phyloP scores from a whole-genome alignment of 2,329 filamentous ascomycete genomes.

The Eutypella sp. region DNA sequence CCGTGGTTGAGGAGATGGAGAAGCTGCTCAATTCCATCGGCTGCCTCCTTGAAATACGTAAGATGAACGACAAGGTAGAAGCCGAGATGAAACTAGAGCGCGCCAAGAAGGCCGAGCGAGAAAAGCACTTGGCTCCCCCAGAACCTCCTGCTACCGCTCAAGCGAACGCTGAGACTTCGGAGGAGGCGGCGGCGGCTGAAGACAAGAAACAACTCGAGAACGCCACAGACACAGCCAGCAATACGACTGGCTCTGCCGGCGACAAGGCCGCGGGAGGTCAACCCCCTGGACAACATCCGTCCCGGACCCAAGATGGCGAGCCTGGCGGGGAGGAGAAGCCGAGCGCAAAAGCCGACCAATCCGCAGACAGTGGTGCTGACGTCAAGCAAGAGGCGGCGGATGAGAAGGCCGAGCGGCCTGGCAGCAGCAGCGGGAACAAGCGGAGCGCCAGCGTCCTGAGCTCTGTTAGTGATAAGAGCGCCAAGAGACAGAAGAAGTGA shows the following conservation, averaged over 20 bases:
- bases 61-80: constrained; percentile 71
- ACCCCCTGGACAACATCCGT: background rate
- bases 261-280: background rate
- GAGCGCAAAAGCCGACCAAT: constrained; percentile 2
- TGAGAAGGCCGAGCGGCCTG: constrained; percentile 28
- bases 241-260: background rate
- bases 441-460: constrained; percentile 80
- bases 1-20: constrained; percentile 68
- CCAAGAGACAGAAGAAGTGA: constrained; percentile 54
- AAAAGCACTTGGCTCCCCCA: constrained; percentile 30
- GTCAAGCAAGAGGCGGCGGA: constrained; percentile 26
- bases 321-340: background rate
- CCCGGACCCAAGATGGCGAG: constrained; percentile 1
- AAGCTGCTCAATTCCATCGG: constrained; percentile 63
- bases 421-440: constrained; percentile 54
- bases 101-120: constrained; percentile 50
- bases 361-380: constrained; percentile 1
- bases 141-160: constrained; percentile 6
- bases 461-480: constrained; percentile 58
- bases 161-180: constrained; percentile 9
- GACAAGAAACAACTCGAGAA: constrained; percentile 6
- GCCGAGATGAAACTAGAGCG: constrained; percentile 60
- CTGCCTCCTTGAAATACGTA: constrained; percentile 65
- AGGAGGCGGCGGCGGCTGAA: constrained; percentile 4
- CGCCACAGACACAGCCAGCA: background rate